Evolutionary conservation across 768 basidiomycete genomes (phyloP).

Genomic region (Russula olivacea): DNA sequence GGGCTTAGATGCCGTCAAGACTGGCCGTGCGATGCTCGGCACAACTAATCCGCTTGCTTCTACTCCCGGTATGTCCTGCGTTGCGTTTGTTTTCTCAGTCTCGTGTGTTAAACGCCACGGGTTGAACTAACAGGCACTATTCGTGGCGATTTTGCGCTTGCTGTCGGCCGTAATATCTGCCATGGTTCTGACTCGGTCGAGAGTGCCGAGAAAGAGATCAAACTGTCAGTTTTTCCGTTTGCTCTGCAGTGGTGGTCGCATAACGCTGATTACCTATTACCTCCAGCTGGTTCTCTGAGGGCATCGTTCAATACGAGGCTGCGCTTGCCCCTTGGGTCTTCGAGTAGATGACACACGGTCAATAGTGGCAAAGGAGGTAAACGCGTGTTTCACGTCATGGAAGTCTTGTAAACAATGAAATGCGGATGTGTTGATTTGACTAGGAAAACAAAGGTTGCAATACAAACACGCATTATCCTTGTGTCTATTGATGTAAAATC

Average conservation of each 20-base stretch:
- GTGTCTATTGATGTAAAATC: slow-evolving; percentile 3
- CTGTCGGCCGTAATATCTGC: slow-evolving; percentile 92
- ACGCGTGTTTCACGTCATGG: neutral
- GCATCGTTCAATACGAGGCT: slow-evolving; percentile 63
- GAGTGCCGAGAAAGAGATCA: slow-evolving; percentile 90
- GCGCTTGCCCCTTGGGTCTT: slow-evolving; percentile 69
- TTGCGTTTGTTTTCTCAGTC: too few species aligned
- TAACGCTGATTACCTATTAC: slow-evolving; percentile 18
- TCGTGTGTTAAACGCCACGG: neutral
- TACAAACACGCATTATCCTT: neutral
- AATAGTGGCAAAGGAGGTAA: neutral
- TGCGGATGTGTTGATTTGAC: neutral
- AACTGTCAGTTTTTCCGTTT: slow-evolving; percentile 51
- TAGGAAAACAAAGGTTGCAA: neutral
- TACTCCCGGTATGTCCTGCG: slow-evolving; percentile 57
- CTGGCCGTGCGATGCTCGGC: slow-evolving; percentile 92
- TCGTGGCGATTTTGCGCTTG: slow-evolving; percentile 92
- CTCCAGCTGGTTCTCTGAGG: slow-evolving; percentile 87
- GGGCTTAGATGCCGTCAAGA: slow-evolving; percentile 91
- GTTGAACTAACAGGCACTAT: slow-evolving; percentile 62
- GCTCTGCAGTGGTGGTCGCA: neutral
- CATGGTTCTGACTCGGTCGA: slow-evolving; percentile 89
- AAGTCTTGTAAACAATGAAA: slow-evolving; percentile 13
- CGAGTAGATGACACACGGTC: slow-evolving; percentile 45
- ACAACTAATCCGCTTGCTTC: slow-evolving; percentile 95